These are phyloP conservation scores for Yamadazyma takamatsuzukensis DNA, from an alignment of 805 yeast genomes.

Conservation along the genomic window DNA sequence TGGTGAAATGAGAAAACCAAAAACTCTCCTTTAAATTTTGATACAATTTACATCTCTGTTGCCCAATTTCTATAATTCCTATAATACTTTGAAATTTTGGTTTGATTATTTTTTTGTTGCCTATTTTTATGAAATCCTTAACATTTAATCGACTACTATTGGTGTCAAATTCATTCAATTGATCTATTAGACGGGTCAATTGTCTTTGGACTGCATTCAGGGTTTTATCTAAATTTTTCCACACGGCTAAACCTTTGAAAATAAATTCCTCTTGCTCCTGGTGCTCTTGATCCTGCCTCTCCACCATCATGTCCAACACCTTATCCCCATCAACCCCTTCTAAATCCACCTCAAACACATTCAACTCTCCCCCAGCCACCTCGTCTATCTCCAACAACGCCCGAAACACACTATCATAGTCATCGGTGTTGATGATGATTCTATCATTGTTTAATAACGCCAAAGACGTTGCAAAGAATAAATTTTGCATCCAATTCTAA, in stretches of 20 bases:
- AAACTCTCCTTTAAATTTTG: slow-evolving; percentile 22
- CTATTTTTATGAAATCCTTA: slow-evolving; percentile 4
- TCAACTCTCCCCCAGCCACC: not conserved
- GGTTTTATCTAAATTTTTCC: slow-evolving; percentile 17
- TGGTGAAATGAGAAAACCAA: slow-evolving; percentile 23
- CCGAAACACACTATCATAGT: slow-evolving; percentile 2
- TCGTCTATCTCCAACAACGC: slow-evolving; percentile 1
- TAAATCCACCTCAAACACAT: not conserved
- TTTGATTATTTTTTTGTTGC: slow-evolving; percentile 6
- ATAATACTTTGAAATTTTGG: slow-evolving; percentile 16
- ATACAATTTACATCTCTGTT: slow-evolving; percentile 9
- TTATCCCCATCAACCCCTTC: not conserved
- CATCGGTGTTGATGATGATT: slow-evolving; percentile 16
- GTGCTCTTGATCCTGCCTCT: not conserved
- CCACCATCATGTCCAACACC: not conserved
- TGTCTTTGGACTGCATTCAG: slow-evolving; percentile 11
- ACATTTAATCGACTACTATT: slow-evolving; percentile 7
- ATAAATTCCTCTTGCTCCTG: slow-evolving; percentile 2
- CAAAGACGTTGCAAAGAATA: slow-evolving; percentile 18
- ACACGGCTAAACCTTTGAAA: slow-evolving; percentile 12
- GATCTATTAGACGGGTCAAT: slow-evolving; percentile 16
- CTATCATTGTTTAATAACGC: slow-evolving; percentile 15
- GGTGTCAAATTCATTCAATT: slow-evolving; percentile 20
- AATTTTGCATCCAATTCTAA: slow-evolving; percentile 22
- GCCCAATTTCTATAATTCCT: slow-evolving; percentile 11